phyloP scores from a whole-genome alignment of 2,329 filamentous ascomycete genomes.

The Arthrobotrys iridis region DNA sequence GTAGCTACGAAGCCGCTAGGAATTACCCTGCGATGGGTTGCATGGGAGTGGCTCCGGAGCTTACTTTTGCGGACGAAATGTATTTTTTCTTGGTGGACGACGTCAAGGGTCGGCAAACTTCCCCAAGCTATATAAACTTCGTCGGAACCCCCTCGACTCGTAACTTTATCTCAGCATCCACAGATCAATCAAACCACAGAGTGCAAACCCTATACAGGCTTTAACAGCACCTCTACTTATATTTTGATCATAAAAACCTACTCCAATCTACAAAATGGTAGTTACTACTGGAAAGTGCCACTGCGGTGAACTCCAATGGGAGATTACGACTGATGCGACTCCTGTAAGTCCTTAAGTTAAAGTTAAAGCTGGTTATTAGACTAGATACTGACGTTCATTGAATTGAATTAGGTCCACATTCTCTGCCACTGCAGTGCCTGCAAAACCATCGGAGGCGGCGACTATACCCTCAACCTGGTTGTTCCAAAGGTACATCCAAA shows the following conservation, averaged over 20 bases:
- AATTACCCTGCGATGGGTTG: not conserved
- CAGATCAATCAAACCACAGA: too few species aligned
- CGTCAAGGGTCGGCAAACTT: not conserved
- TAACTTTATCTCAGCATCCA: constrained; percentile 20
- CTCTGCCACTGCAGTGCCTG: constrained; percentile 53
- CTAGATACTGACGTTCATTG: not conserved
- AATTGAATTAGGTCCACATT: constrained; percentile 26
- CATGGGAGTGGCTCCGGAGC: constrained; percentile 2
- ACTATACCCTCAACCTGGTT: constrained; percentile 44
- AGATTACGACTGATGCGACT: constrained; percentile 16
- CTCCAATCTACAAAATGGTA: constrained; percentile 17
- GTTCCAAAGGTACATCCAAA: constrained; percentile 18
- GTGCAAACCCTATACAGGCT: not conserved
- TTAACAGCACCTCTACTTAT: not conserved
- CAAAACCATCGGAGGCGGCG: constrained; percentile 36
- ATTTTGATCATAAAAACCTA: not conserved
- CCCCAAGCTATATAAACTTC: constrained; percentile 35
- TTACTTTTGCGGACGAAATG: constrained; percentile 13
- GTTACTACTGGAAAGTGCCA: constrained; percentile 36
- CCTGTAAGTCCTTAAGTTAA: not conserved
- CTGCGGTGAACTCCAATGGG: constrained; percentile 39
- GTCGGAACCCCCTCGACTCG: not conserved
- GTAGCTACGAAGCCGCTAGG: not conserved
- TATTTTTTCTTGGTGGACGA: not conserved
- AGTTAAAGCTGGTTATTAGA: not conserved